Evolutionary conservation across 2,329 filamentous ascomycete genomes (phyloP), one percentile per base, ranked within the genome.

Genomic region (Thermochaetoides dissita): DNA sequence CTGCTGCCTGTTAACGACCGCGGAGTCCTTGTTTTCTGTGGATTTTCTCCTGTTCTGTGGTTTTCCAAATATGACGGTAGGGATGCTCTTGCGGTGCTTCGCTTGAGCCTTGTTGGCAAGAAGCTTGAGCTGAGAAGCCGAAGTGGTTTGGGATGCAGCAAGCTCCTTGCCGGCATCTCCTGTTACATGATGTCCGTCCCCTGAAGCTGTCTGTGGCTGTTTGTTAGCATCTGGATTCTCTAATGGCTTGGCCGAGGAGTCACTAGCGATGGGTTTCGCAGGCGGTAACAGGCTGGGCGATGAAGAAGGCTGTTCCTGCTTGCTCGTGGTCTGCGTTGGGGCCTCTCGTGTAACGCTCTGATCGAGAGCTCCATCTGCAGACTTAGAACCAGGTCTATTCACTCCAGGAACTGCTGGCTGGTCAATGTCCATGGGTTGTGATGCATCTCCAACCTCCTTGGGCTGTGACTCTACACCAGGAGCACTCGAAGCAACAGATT

Each of bases 11-110:
- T 55, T 62, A 10, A 63, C 50, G 10, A 66, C 57, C 4, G 70
- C 51, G 17, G 61, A 54, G 36, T 69, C 71, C 17, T 24, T 24
- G 32, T 76, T 71, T 10, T 68, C 61, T 3, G 41, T 31, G 6
- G 43, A 28, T 28, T 41, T 49, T 12, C 60, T 51, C 37, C 65
- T 67, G 49, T 67, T 66, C 1, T 64, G 64, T 42, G 77, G 75
- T 54, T 84, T 86, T 3, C 82, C 80, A 56, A 93, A 91, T 0
- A 89, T 71, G 3, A 91, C 84, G 0, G 77, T 84, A 1, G 81
- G 85, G 10, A 81, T 67, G 51, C 81, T 81, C 48, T 70, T 76
- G 54, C 77, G 81, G 39, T 74, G 69, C 48, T 68, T 72, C 30
- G 73, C 67, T 50, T 72, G 76, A 34, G 63, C 63, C 45, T 72